Evolutionary conservation across 306 rosid species (phyloP).

Genomic region (Pyrus bretschneideri): DNA sequence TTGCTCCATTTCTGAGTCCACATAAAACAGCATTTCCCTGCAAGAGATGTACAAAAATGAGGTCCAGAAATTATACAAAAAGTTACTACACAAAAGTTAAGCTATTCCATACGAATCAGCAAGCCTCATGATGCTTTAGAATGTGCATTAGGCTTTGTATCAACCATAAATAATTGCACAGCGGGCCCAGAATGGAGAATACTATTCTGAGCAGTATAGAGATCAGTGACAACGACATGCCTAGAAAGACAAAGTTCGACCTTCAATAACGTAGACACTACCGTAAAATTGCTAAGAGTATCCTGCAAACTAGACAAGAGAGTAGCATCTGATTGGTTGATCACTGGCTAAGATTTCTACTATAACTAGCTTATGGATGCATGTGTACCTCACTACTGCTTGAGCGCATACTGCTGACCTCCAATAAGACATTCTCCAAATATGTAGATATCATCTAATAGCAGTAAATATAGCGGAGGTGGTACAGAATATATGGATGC

Average conservation of each 20-base stretch:
- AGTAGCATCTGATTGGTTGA: not conserved
- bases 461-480: not conserved
- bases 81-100: not conserved
- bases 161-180: not conserved
- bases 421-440: not conserved
- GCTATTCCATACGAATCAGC: not conserved
- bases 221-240: not conserved
- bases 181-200: not conserved
- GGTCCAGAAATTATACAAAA: constrained; percentile 1
- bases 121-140: not conserved
- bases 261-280: not conserved
- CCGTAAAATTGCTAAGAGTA: not conserved
- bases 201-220: not conserved
- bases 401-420: not conserved
- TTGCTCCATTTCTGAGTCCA: constrained; percentile 92
- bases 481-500: not conserved
- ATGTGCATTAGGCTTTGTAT: not conserved
- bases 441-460: not conserved
- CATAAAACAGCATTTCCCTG: constrained; percentile 82
- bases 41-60: constrained; percentile 19
- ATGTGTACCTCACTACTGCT: not conserved
- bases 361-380: not conserved
- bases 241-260: not conserved
- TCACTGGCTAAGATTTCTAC: not conserved
- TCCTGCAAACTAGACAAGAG: not conserved